These are phyloP conservation scores for Mucor velutinosus DNA, from an alignment of 371 early-diverging fungal genomes.

Conservation along the genomic window DNA sequence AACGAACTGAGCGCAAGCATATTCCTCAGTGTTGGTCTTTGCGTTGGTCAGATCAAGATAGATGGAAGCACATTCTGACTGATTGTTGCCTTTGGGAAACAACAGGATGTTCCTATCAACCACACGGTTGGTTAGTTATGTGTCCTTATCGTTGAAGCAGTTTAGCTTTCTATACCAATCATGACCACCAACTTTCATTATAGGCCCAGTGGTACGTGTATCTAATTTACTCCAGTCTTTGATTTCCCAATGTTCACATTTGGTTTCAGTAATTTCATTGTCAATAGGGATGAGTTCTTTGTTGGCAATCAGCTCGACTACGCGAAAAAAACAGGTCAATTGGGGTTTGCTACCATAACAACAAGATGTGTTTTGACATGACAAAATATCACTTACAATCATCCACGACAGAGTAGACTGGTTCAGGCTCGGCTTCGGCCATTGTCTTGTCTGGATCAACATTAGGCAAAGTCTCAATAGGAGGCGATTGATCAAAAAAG, in stretches of 20 bases:
- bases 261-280: constrained; percentile 45
- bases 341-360: neutral
- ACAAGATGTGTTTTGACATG: neutral
- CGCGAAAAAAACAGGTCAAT: neutral
- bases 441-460: constrained; percentile 18
- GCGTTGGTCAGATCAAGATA: constrained; percentile 85
- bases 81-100: constrained; percentile 89
- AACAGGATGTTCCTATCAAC: constrained; percentile 75
- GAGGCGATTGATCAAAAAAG: neutral
- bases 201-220: constrained; percentile 54
- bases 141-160: neutral
- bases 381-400: constrained; percentile 13
- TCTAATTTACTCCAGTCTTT: constrained; percentile 48
- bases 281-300: constrained; percentile 42
- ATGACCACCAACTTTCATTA: constrained; percentile 59
- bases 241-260: constrained; percentile 56
- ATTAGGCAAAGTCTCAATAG: neutral
- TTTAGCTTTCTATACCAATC: constrained; percentile 44
- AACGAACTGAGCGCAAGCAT: constrained; percentile 83
- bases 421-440: constrained; percentile 19
- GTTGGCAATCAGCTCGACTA: constrained; percentile 29
- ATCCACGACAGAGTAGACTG: constrained; percentile 15
- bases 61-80: constrained; percentile 66
- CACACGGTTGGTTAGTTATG: neutral
- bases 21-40: constrained; percentile 59